Percentiles rank a stretch among this genome's conserved stretches.
These are phyloP conservation scores for Dothidotthia symphoricarpi DNA, from an alignment of 2,329 filamentous ascomycete species.

Conservation along the genomic window DNA sequence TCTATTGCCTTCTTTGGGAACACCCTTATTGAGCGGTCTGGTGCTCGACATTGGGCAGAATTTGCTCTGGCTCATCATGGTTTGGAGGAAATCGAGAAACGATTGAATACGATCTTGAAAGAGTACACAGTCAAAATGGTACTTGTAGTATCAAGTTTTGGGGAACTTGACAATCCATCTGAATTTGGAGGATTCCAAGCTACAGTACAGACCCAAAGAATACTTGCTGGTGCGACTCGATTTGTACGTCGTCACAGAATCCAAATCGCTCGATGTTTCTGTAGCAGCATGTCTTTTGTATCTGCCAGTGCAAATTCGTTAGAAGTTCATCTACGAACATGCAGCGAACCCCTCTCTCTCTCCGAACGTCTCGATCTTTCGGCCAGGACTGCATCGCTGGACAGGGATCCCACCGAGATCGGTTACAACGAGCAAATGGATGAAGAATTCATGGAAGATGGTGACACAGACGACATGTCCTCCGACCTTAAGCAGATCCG, in stretches of 20 bases:
- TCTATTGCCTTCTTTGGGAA: conserved; percentile 12
- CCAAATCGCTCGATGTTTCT: conserved; percentile 9
- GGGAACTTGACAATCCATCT: no score
- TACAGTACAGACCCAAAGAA: neutral
- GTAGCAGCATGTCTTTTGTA: conserved; percentile 2
- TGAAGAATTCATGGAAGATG: conserved; percentile 1
- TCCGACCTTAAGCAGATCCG: conserved; percentile 1
- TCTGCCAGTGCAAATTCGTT: no score
- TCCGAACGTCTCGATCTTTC: conserved; percentile 2
- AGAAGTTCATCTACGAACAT: no score
- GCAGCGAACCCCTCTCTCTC: neutral
- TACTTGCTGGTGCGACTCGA: conserved; percentile 2
- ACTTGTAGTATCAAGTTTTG: neutral
- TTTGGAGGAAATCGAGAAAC: conserved; percentile 1
- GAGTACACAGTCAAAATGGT: conserved; percentile 3
- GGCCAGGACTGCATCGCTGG: no score
- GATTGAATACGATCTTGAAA: conserved; percentile 5
- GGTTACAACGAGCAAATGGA: neutral
- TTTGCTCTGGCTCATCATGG: conserved; percentile 3
- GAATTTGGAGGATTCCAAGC: no score
- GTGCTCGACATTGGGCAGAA: conserved; percentile 4
- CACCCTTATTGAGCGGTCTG: conserved; percentile 7
- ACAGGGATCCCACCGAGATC: no score
- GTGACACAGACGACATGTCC: conserved; percentile 1
- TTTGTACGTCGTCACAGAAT: conserved; percentile 8